Base-by-base conservation (phyloP, 371 early-diverging fungal species). In the Syncephalastrum monosporum region DNA sequence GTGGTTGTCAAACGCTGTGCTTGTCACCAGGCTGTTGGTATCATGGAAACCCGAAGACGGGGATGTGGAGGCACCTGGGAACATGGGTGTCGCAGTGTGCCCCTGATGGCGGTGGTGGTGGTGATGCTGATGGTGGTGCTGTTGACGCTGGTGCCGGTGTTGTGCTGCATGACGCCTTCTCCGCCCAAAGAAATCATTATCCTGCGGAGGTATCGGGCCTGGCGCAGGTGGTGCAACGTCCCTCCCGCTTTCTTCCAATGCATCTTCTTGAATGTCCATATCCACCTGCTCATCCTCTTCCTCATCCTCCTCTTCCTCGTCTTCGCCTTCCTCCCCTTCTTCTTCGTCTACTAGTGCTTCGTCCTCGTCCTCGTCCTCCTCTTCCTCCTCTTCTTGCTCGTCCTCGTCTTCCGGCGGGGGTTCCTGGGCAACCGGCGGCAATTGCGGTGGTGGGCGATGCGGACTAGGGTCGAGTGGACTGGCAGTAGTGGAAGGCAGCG, bases 261-360 rank as follows among this genome's bases (percentile, higher is more conserved):
- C 38, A 5, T 49, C 43, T 5, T 42, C 49, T 48, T 49, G 57
- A 13, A 14, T 3, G 16, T 25, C 25, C 14, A 17, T 42, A 41
- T 50, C 57, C 8, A 50, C 57, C 1, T 47, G 29, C 14, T 56
- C 57, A 42, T 51, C 46, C 16, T 21, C 46, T n/a, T 55, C 33
- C 3, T 53, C 63, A 17, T 53, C 57, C 1, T 56, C 63, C 10
- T 60, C 47, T 6, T 61, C 54, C 7, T 53, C 54, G 15, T 63
- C 54, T 1, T 60, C 41, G 5, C 38, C 49, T 7, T 48, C 47
- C 16, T 56, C 47, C 5, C 10, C 17, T 29, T 48, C 27, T 4
- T 53, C 54, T 14, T 53, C 12, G 6, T 59, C 50, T 25, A 33
- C 55, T 21, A 21, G 12, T 23, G 3, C 16, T 19, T 23, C 25